Conservation (phyloP, 2,329 filamentous ascomycete species). For the Venturiaceae sp. region DNA sequence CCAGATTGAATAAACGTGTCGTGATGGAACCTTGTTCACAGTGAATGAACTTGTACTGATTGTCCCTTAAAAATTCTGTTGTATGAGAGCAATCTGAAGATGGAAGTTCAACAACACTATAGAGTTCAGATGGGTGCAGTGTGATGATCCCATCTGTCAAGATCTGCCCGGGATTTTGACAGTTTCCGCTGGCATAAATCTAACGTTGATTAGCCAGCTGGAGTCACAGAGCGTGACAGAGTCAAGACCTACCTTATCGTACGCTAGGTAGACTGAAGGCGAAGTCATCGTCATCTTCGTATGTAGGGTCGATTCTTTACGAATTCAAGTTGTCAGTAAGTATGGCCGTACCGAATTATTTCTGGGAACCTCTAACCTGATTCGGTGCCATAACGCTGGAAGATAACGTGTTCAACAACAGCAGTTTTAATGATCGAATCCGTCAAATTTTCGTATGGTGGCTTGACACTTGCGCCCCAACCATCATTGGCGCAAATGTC, state of each 20-base stretch:
- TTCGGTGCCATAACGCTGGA: not conserved
- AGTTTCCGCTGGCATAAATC: not conserved
- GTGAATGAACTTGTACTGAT: too few species aligned
- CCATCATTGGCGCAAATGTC: not conserved
- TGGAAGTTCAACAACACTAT: not conserved
- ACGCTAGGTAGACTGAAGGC: not conserved
- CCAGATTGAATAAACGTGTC: not conserved
- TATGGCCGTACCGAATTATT: not conserved
- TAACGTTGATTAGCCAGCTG: not conserved
- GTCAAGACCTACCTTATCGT: not conserved
- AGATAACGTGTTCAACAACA: not conserved
- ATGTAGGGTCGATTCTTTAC: not conserved
- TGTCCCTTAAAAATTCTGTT: too few species aligned
- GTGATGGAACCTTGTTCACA: too few species aligned
- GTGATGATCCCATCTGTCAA: not conserved
- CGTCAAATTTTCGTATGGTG: not conserved
- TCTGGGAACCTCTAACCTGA: not conserved
- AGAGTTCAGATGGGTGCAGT: not conserved
- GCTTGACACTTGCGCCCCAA: not conserved
- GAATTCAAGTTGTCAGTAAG: not conserved
- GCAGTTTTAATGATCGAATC: not conserved
- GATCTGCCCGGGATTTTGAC: not conserved
- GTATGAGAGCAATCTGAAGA: too few species aligned
- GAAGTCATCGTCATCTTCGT: not conserved
- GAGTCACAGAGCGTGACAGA: not conserved